A percentile compares a stretch with the other conserved stretches of the same genome.
phyloP scores from a whole-genome alignment of 345 rosid genomes.

The Hibiscus trionum region DNA sequence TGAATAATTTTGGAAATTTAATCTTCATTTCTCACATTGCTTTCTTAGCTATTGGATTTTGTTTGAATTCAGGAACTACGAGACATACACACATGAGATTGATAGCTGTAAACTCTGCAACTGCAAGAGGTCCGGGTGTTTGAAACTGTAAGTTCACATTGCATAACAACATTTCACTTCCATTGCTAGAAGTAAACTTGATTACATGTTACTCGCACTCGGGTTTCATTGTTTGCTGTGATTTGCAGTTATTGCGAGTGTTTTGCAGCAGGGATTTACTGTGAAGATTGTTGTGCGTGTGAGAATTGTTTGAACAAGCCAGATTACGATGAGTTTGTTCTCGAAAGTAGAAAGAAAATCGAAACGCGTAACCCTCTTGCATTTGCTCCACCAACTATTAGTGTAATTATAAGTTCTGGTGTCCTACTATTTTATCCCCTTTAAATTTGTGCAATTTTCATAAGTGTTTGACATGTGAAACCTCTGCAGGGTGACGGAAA shows the following conservation, averaged over 20 bases:
- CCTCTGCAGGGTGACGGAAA: slow-evolving; percentile 22
- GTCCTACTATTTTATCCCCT: neutral
- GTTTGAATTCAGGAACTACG: slow-evolving; percentile 19
- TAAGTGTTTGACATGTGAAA: slow-evolving; percentile 10
- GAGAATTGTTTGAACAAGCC: slow-evolving; percentile 20
- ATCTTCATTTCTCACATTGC: neutral
- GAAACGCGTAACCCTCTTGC: slow-evolving; percentile 43
- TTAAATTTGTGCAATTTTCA: neutral
- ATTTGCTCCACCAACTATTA: slow-evolving; percentile 36
- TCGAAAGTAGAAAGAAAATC: slow-evolving; percentile 22
- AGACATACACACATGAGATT: slow-evolving; percentile 3
- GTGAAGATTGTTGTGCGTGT: slow-evolving; percentile 31
- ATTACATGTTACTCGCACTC: neutral
- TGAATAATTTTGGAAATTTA: neutral
- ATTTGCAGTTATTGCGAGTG: slow-evolving; percentile 41
- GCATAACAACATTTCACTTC: neutral
- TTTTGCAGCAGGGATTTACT: slow-evolving; percentile 34
- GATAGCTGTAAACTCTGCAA: slow-evolving; percentile 34
- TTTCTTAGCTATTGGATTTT: neutral
- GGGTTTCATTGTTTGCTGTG: neutral
- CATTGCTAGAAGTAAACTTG: neutral
- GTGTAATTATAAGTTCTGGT: slow-evolving; percentile 6
- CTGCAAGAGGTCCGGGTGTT: slow-evolving; percentile 37
- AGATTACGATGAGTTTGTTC: slow-evolving; percentile 32
- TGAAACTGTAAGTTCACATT: slow-evolving; percentile 40